These are phyloP conservation scores for Strobilomyces dryophilus DNA, from an alignment of 768 basidiomycete species.

Conservation along the genomic window DNA sequence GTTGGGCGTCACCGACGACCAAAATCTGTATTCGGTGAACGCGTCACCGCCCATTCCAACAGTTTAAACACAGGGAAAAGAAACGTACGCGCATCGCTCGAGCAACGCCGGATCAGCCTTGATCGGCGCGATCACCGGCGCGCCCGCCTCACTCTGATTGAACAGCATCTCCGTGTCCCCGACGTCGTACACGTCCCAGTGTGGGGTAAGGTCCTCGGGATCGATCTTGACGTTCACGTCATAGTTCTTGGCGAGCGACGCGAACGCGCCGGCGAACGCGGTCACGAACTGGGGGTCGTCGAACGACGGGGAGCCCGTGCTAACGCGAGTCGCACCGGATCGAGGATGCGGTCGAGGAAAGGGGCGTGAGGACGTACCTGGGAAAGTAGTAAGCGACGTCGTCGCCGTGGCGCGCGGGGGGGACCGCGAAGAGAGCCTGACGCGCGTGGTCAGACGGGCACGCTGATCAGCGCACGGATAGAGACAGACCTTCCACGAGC, in stretches of 20 bases:
- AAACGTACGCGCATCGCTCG: slow-evolving; percentile 14
- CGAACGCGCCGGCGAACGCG: slow-evolving; percentile 26
- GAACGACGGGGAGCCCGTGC: slow-evolving; percentile 9
- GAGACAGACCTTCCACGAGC: slow-evolving; percentile 30
- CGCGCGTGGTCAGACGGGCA: not conserved
- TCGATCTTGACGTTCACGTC: slow-evolving; percentile 22
- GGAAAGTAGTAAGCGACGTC: slow-evolving; percentile 42
- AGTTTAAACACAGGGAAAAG: not conserved
- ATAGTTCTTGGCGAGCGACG: slow-evolving; percentile 18
- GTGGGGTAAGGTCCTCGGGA: slow-evolving; percentile 12
- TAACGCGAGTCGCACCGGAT: too few species aligned
- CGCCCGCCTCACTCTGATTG: slow-evolving; percentile 5
- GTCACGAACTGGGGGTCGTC: slow-evolving; percentile 27
- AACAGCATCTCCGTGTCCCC: slow-evolving; percentile 15
- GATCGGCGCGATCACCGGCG: not conserved
- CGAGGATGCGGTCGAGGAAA: not conserved
- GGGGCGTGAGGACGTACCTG: not conserved
- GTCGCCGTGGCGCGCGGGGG: slow-evolving; percentile 27
- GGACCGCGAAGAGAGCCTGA: slow-evolving; percentile 31
- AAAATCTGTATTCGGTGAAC: slow-evolving; percentile 9
- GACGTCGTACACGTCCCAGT: slow-evolving; percentile 6
- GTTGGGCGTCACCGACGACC: slow-evolving; percentile 7
- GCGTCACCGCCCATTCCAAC: not conserved
- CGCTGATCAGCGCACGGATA: slow-evolving; percentile 15
- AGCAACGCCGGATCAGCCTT: not conserved